Base-by-base conservation (phyloP, 2,329 filamentous ascomycete species). In the Penicillium sclerotiorum region DNA sequence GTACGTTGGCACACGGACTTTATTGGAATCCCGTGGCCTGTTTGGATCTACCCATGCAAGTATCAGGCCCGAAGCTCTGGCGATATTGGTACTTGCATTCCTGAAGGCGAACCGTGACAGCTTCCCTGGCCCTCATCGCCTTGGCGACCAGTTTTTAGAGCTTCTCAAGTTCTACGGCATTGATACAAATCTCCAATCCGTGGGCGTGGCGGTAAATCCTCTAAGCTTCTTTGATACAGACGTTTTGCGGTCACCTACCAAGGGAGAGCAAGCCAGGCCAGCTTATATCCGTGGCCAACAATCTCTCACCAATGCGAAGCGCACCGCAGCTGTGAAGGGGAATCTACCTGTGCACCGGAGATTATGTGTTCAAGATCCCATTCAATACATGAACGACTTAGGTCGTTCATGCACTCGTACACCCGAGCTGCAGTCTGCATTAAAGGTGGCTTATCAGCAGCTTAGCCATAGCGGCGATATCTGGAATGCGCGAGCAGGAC, bases 291-390 rank as follows among this genome's bases (percentile, higher is more conserved):
- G 68, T 41, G 72, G 72, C 7, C 74, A 76, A 48, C 69, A 69
- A 38, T 64, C 66, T 13, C 72, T 77, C 20, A 63, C 69, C 11
- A 67, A 61, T 27, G 56, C 61, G 18, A 70, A 70, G 50, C 53
- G 59, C 50, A 60, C 58, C 32, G 58, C 72, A 64, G 55, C 69
- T 56, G 11, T 69, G 5, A 63, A 55, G 35, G 52, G 61, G n/a
- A 72, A 71, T 37, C 13, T 38, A 1, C 45, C 49, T 15, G 50
- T 52, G 13, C 60, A 62, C 4, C 57, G 73, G 47, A 67, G 80
- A 42, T 70, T 85, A 42, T 80, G 72, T 50, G 69, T 86, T 12
- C 81, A 84, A 64, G 82, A 86, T 57, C 83, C 83, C 0, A 79
- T 80, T 7, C 76, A 84, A 59, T 73, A 75, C 17, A 72, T 73